These are phyloP conservation scores for Nakaseomyces glabratus DNA, from an alignment of 1,139 yeast species.

Conservation along the genomic window DNA sequence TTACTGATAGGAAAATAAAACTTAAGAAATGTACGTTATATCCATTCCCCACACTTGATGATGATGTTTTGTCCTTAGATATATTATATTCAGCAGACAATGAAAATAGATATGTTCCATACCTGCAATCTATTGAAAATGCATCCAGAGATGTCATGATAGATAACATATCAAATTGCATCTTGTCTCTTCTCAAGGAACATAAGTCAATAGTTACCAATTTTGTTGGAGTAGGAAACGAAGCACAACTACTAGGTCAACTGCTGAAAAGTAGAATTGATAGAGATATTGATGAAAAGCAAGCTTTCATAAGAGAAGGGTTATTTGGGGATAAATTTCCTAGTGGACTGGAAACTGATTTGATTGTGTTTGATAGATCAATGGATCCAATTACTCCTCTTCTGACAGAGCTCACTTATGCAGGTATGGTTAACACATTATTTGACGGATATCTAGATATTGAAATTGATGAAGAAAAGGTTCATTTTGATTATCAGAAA, in stretches of 20 bases:
- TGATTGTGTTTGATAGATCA: constrained; percentile 71
- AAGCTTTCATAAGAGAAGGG: constrained; percentile 20
- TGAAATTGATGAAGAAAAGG: constrained; percentile 16
- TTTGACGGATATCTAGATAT: constrained; percentile 17
- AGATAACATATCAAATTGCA: constrained; percentile 23
- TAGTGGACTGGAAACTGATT: constrained; percentile 39
- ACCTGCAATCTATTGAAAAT: constrained; percentile 15
- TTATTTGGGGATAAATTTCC: constrained; percentile 29
- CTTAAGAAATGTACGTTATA: too few species aligned
- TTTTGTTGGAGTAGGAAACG: constrained; percentile 21
- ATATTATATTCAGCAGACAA: constrained; percentile 19
- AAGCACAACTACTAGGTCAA: constrained; percentile 19
- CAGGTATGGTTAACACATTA: constrained; percentile 73
- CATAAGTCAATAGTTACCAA: constrained; percentile 24
- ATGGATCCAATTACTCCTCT: constrained; percentile 65
- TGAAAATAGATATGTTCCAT: constrained; percentile 22
- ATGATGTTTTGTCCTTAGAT: constrained; percentile 19
- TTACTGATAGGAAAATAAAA: too few species aligned
- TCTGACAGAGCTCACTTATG: constrained; percentile 69
- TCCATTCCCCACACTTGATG: constrained; percentile 24
- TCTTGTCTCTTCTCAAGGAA: constrained; percentile 17
- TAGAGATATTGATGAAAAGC: constrained; percentile 11
- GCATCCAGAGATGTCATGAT: constrained; percentile 23
- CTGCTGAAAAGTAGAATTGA: constrained; percentile 18
- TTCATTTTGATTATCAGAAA: constrained; percentile 19